These are phyloP conservation scores for Atractiella rhizophila DNA, from an alignment of 768 basidiomycete genomes.

Conservation along the genomic window DNA sequence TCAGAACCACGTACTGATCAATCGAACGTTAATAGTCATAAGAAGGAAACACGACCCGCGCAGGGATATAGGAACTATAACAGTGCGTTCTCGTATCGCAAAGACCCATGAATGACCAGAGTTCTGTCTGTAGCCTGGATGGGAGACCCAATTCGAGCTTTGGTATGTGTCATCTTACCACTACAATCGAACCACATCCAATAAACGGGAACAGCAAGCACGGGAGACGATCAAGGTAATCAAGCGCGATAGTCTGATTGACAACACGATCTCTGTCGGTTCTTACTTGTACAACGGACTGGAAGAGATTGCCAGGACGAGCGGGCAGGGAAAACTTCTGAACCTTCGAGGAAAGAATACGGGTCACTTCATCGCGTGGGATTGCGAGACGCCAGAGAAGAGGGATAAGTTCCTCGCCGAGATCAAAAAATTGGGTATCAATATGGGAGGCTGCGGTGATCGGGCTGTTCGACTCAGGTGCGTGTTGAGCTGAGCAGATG, in stretches of 20 bases:
- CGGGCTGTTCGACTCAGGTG: conserved; percentile 10
- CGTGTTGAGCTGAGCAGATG: conserved; percentile 15
- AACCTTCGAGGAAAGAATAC: conserved; percentile 11
- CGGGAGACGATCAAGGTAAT: conserved; percentile 22
- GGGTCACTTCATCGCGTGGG: conserved; percentile 25
- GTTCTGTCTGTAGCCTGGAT: no score
- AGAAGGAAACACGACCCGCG: no score
- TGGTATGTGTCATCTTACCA: no score
- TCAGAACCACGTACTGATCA: no score
- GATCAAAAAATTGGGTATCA: conserved; percentile 21
- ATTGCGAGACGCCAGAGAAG: conserved; percentile 15
- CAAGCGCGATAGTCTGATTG: conserved; percentile 20
- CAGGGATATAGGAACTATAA: no score
- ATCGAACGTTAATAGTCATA: no score
- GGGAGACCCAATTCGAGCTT: conserved; percentile 5
- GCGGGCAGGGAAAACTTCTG: conserved; percentile 10
- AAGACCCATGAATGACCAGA: no score
- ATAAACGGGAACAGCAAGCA: no score
- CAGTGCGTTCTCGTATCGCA: no score
- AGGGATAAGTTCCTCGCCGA: conserved; percentile 20
- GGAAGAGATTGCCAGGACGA: conserved; percentile 6
- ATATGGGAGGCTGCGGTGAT: conserved; percentile 22
- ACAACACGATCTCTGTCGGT: conserved; percentile 21
- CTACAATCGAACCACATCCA: no score
- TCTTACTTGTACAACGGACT: conserved; percentile 15